phyloP scores from a whole-genome alignment of 495 filamentous ascomycete species.

The Xylaria acuta region DNA sequence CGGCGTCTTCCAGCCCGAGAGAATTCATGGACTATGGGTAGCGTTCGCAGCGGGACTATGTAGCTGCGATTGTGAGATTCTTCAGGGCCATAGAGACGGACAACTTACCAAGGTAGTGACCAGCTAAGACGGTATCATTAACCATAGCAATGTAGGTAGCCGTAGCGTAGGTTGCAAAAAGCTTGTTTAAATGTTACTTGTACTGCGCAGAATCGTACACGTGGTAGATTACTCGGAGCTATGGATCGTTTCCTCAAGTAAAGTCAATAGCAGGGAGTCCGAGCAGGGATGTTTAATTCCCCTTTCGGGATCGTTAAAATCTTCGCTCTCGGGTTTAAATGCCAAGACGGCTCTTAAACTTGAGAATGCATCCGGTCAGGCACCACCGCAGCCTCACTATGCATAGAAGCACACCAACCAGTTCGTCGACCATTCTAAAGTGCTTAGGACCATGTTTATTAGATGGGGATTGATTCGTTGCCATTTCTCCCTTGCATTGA shows the following conservation, averaged over 20 bases:
- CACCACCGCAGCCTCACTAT: background rate
- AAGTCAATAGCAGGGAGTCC: background rate
- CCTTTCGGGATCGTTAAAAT: background rate
- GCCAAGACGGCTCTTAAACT: background rate
- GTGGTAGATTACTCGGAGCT: background rate
- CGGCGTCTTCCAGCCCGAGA: background rate
- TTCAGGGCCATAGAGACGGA: background rate
- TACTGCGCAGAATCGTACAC: background rate
- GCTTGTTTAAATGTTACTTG: background rate
- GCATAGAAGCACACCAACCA: too few species aligned
- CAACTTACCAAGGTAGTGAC: background rate
- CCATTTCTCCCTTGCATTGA: background rate
- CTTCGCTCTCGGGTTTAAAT: background rate
- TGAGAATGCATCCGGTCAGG: background rate
- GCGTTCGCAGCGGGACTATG: background rate
- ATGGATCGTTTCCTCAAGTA: background rate
- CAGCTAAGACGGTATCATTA: background rate
- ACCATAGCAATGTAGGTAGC: background rate
- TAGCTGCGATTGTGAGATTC: background rate
- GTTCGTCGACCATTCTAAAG: background rate
- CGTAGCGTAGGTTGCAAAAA: background rate
- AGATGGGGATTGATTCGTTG: background rate
- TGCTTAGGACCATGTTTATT: background rate
- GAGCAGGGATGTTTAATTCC: background rate
- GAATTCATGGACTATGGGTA: background rate